Evolutionary conservation across 2,329 filamentous ascomycete genomes (phyloP), one percentile per base, ranked within the genome.

Genomic region (Fusarium nygamai): DNA sequence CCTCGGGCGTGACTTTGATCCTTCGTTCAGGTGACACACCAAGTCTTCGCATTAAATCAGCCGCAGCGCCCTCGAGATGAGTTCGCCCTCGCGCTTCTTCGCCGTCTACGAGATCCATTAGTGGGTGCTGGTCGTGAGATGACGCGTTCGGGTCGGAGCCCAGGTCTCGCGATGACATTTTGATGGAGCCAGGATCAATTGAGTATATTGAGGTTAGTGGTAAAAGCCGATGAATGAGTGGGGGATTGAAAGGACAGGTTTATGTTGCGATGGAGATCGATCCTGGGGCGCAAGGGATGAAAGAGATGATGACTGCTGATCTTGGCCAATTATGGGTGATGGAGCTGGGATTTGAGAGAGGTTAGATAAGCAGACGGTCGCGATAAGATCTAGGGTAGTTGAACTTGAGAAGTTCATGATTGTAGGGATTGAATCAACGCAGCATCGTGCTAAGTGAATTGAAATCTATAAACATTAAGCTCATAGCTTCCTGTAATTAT

Each of bases 1-100:
- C 74, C 11, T 77, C 75, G 0, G 74, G 67, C 12, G 75, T 77
- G 0, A 77, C 74, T 22, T 75, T 75, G 0, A 73, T 75, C 8
- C 72, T 67, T 11, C 72, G 27, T 6, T 75, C 72, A 0, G 72
- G 72, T 0, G 72, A 75, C 6, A 75, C 73, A 0, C 72, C 72
- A 3, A 75, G 69, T 3, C 66, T 54, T 0, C 72, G 29, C 72
- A 75, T 75, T 0, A 75, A 2, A 22, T 75, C 66, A 0, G 59
- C 72, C 0, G 72, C 61, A 1, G 72, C 62, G 19, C 66, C 51
- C 3, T 63, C 50, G 6, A 10, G 46, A 9, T 61, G 44, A 7
- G 20, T 38, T 27, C 71, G 33, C 0, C 62, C 69, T 5, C 54
- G 50, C 7, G 43, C 29, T 13, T 62, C 39, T 38, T 75, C 65